Evolutionary conservation across 345 rosid species (phyloP), one percentile per base, ranked within the genome.

Genomic region (Limnanthes douglasii): DNA sequence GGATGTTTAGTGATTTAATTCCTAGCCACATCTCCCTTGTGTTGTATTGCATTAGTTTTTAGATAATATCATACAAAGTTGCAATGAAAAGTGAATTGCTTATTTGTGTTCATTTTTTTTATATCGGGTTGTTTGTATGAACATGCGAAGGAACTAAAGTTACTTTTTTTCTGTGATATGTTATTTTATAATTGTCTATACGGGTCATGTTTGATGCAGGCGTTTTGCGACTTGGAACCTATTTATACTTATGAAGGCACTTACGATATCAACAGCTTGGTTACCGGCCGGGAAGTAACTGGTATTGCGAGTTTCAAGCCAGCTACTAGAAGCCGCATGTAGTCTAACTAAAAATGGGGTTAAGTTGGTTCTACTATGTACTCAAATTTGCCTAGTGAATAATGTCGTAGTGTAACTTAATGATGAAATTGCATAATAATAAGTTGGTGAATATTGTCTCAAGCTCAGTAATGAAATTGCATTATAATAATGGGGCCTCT

Each of bases 171-270:
- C 1, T 21, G 8, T 1, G 26, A 44, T 19, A 17, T 8, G 25
- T 26, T 8, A 50, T 50, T 2, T 19, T 12, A 32, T 1, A 7
- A n/a, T n/a, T n/a, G n/a, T n/a, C n/a, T n/a, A n/a, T n/a, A n/a
- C 13, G 31, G 22, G 16, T 43, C 3, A 18, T 23, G 12, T 16
- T 48, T 50, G 36, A 17, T 60, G 70, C 88, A 78, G 96, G 98
- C 98, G 37, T 80, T 90, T 54, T 85, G 99, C 38, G 99, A 85
- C 66, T 57, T 90, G 66, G 99, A 90, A 46, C 99, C 99, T 8
- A 85, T 90, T 24, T 73, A 80, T 60, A 85, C 96, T 6, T 85
- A 67, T 19, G 99, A 83, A 68, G 97, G 97, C 51, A 88, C 97
- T 1, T 74, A 81, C 9, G 96, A 90, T 27, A 85, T 90, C 45